Evolutionary conservation across 2,329 filamentous ascomycete species (phyloP), one percentile per base, ranked within the genome.

Genomic region (Curvularia hawaiiensis): DNA sequence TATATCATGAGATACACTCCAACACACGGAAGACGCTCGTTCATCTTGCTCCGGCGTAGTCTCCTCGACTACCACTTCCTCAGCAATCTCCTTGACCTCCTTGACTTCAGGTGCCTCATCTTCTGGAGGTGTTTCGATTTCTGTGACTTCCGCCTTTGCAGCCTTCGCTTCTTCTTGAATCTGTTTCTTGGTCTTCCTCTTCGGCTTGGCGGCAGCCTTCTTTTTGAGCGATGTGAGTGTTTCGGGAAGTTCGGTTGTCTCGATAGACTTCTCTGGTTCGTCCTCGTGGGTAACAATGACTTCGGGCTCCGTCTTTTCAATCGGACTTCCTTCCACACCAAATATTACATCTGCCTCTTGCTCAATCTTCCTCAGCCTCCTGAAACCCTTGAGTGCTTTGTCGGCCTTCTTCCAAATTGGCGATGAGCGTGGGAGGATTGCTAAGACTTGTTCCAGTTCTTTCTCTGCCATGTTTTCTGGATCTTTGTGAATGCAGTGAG

Each of bases 131-230:
- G 47, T 35, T 38, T 55, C 78, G 35, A 64, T 62, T 61, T 85
- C 82, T 18, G 82, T 66, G 22, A 71, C 59, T 30, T 77, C 71
- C 28, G 69, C 63, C 55, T 77, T 70, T 3, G 69, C 68, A 52
- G 70, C 68, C 64, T 78, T 75, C 10, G 72, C 71, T 58, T 78
- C 72, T 69, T 90, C 87, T 45, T 89, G 84, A 3, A 90, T 74
- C 69, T 92, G 88, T 74, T 91, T 92, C 81, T 92, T 93, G 0
- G 88, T 85, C 76, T 90, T 92, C 79, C 85, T 91, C 80, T 91
- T 91, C 4, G 83, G 86, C 73, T 85, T 84, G 1, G 76, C 73
- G 56, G 77, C 73, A 57, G 77, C 75, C 62, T 75, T 75, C 65
- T 74, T 73, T 44, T 64, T 56, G 16, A 68, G 63, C 38, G 58